Percentiles rank a stretch among this genome's conserved stretches.
Evolutionary conservation across 495 filamentous ascomycete genomes (phyloP).

Genomic region (Friedmanniomyces endolithicus): DNA sequence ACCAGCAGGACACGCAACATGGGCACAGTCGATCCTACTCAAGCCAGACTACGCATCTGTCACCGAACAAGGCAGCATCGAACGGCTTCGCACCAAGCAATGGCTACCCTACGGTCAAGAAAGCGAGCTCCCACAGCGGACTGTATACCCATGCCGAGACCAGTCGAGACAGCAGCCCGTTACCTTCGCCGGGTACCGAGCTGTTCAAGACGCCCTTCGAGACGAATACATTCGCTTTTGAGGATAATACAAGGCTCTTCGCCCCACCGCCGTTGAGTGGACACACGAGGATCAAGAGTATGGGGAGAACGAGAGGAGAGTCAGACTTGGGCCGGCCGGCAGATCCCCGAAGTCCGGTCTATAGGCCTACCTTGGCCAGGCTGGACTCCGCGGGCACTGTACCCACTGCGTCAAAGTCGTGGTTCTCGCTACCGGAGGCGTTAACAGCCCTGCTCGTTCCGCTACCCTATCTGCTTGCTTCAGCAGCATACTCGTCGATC

Average conservation of each 20-base stretch:
- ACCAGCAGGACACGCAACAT: conserved; percentile 2
- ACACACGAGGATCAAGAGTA: conserved; percentile 9
- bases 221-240: conserved; percentile 1
- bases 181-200: not conserved
- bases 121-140: conserved; percentile 9
- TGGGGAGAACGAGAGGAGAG: conserved; percentile 15
- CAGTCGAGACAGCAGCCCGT: conserved; percentile 15
- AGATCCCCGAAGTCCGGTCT: not conserved
- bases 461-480: conserved; percentile 21
- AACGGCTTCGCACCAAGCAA: conserved; percentile 3
- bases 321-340: conserved; percentile 14
- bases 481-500: conserved; percentile 16
- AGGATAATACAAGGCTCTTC: not conserved
- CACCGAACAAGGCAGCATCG: conserved; percentile 4
- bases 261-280: not conserved
- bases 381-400: not conserved
- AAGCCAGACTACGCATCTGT: not conserved
- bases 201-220: conserved; percentile 4
- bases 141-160: conserved; percentile 15
- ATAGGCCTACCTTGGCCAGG: conserved; percentile 1
- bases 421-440: conserved; percentile 18
- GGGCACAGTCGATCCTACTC: conserved; percentile 13
- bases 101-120: conserved; percentile 4
- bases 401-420: not conserved
- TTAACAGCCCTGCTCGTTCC: conserved; percentile 21